Evolutionary conservation across 2,329 filamentous ascomycete species (phyloP), one percentile per base, ranked within the genome.

Genomic region (Claviceps sorghi): DNA sequence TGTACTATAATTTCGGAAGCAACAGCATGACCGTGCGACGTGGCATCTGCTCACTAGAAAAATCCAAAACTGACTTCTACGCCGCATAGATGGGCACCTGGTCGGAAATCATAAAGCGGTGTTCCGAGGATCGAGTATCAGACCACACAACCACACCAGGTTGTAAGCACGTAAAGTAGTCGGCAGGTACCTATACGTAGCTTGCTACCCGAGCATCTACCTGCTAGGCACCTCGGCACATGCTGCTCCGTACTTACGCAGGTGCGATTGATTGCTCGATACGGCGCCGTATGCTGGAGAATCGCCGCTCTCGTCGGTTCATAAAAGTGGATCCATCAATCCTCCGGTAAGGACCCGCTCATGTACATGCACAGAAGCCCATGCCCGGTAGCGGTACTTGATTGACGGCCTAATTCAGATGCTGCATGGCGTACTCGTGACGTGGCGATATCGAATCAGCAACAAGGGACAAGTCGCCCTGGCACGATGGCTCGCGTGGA

Each of bases 291-390:
- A n/a, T 36, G 29, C 36, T 43, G 43, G 50, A 52, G 44, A 29
- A 32, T 54, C 49, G 49, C 53, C 50, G 53, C 53, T 52, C 53
- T 54, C 50, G 46, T 52, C 42, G 46, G 38, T 52, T 44, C 46
- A 41, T 8, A 52, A 53, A 51, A 46, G 51, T 48, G 53, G 53
- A 29, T 30, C 52, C n/a, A 5, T 10, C 22, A 49, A 49, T 50
- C 48, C 44, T 52, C 48, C 48, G 53, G 51, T 15, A 22, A 21
- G 30, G 43, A 43, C 30, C 51, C 53, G 45, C 49, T 52, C 41
- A 17, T 26, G 11, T 21, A 51, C 42, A 46, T 51, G 42, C 42
- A 44, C 21, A 46, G n/a, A 47, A 36, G 45, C 13, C 9, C 26
- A 29, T 38, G 43, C 11, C 30, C 34, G 15, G 50, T 52, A 54